Conservation (phyloP, 1,284 basidiomycete genomes). For the Pholiota adiposa region DNA sequence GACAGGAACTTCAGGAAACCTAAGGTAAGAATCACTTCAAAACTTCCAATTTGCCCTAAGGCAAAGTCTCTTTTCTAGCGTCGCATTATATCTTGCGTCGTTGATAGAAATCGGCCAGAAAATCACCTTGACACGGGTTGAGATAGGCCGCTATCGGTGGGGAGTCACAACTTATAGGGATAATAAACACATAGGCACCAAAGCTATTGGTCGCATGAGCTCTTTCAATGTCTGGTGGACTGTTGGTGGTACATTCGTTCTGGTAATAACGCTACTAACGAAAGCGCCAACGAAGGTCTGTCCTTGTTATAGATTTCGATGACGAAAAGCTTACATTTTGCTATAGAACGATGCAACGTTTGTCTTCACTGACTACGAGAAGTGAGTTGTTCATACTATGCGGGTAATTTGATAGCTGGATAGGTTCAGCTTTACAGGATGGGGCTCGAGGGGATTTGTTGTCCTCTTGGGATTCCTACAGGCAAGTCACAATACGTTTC, state of each 20-base stretch:
- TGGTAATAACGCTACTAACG: constrained; percentile 58
- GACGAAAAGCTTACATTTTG: neutral
- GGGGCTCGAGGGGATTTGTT: constrained; percentile 57
- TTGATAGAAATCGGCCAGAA: constrained; percentile 54
- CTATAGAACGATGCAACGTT: constrained; percentile 55
- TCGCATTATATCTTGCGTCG: constrained; percentile 59
- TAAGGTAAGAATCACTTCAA: constrained; percentile 40
- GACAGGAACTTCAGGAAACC: constrained; percentile 63
- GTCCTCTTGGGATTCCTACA: constrained; percentile 64
- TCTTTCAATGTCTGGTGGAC: constrained; percentile 67
- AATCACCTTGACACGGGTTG: constrained; percentile 48
- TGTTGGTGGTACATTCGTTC: constrained; percentile 59
- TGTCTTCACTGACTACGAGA: constrained; percentile 63
- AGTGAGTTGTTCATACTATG: constrained; percentile 36
- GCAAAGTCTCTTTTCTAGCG: constrained; percentile 32
- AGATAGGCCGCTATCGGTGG: constrained; percentile 63
- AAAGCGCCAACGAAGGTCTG: constrained; percentile 58
- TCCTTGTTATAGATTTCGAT: neutral
- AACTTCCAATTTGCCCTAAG: neutral
- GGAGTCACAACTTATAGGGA: constrained; percentile 57
- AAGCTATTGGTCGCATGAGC: constrained; percentile 60
- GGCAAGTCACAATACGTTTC: constrained; percentile 27
- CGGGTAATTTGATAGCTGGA: neutral
- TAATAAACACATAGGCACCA: constrained; percentile 61
- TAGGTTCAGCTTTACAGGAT: constrained; percentile 56